Evolutionary conservation across 1,284 basidiomycete genomes (phyloP).

Genomic region (Apiotrichum gamsii): DNA sequence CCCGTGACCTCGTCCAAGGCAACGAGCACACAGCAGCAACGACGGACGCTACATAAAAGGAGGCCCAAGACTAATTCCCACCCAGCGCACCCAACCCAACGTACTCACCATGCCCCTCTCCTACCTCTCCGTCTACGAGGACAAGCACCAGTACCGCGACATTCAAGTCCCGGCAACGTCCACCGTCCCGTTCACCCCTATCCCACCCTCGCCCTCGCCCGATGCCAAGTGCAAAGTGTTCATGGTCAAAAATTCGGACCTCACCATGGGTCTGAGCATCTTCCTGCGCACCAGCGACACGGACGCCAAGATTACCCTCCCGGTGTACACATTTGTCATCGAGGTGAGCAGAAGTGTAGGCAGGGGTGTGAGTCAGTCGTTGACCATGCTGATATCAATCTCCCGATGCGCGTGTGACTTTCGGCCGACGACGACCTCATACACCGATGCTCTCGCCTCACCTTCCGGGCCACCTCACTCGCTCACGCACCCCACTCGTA

Average conservation of each 20-base stretch:
- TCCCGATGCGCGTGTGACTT: no score
- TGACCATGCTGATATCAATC: no score
- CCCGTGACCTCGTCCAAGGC: no score
- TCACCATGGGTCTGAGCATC: constrained; percentile 16
- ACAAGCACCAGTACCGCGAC: constrained; percentile 10
- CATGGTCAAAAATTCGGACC: constrained; percentile 9
- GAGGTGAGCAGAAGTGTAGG: constrained; percentile 8
- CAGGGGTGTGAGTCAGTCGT: no score
- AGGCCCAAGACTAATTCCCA: no score
- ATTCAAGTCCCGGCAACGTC: constrained; percentile 9
- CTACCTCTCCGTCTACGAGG: constrained; percentile 10
- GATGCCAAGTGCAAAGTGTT: constrained; percentile 11
- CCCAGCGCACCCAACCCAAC: neutral
- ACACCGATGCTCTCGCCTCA: no score
- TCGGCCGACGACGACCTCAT: no score
- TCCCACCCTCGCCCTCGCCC: constrained; percentile 1
- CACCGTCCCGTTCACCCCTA: constrained; percentile 3
- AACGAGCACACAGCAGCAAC: no score
- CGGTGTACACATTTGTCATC: constrained; percentile 13
- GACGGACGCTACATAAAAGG: no score
- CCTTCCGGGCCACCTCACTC: no score
- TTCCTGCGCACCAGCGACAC: constrained; percentile 14
- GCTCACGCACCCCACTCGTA: no score
- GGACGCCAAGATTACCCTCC: constrained; percentile 1
- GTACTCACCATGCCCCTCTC: constrained; percentile 5